These are phyloP conservation scores for Aspergillus felis DNA, from an alignment of 2,329 filamentous ascomycete genomes.

Conservation along the genomic window DNA sequence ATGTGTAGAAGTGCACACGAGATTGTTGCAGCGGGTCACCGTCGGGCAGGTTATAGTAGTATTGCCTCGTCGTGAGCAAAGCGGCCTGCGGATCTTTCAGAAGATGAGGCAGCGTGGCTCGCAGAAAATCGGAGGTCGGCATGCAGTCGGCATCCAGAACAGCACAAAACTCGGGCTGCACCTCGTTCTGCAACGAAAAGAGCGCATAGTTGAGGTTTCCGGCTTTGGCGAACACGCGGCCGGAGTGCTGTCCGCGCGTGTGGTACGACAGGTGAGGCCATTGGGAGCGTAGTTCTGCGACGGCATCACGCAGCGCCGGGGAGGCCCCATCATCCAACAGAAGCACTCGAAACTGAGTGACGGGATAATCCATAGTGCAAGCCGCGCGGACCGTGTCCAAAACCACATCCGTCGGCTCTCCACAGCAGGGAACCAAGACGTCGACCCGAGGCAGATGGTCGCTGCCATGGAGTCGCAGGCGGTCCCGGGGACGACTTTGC, in stretches of 20 bases:
- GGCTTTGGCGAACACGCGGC: slow-evolving; percentile 32
- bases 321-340: slow-evolving; percentile 55
- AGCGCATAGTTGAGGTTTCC: slow-evolving; percentile 37
- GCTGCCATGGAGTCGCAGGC: slow-evolving; percentile 25
- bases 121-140: slow-evolving; percentile 31
- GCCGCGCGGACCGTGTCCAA: slow-evolving; percentile 56
- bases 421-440: slow-evolving; percentile 56
- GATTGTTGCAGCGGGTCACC: slow-evolving; percentile 30
- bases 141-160: slow-evolving; percentile 37
- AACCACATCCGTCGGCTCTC: slow-evolving; percentile 54
- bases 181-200: slow-evolving; percentile 18
- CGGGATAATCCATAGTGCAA: slow-evolving; percentile 53
- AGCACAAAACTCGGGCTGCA: slow-evolving; percentile 27
- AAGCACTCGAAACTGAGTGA: slow-evolving; percentile 51
- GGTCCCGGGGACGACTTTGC: slow-evolving; percentile 10
- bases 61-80: slow-evolving; percentile 32
- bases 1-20: slow-evolving; percentile 29
- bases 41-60: slow-evolving; percentile 31
- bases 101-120: slow-evolving; percentile 35
- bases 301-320: slow-evolving; percentile 36
- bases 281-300: slow-evolving; percentile 36
- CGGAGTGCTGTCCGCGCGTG: slow-evolving; percentile 44
- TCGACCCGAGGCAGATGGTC: slow-evolving; percentile 52
- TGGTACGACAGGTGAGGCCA: slow-evolving; percentile 53
- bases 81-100: slow-evolving; percentile 23